Percentiles rank a stretch among this genome's conserved stretches.
Evolutionary conservation across 179 eudicot species (phyloP).

Genomic region (Beta corolliflora): DNA sequence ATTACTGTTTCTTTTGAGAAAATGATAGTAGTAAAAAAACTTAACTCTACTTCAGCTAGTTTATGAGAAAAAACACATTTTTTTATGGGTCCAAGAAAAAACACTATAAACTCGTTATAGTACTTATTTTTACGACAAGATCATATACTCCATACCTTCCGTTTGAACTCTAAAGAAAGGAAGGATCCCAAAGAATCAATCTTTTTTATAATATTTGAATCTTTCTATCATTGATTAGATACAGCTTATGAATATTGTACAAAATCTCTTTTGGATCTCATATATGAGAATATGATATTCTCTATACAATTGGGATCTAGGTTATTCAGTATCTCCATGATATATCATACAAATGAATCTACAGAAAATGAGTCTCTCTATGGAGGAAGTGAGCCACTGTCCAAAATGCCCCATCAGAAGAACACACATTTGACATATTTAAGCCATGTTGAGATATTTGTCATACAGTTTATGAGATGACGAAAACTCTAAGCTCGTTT

Average conservation of each 20-base stretch:
- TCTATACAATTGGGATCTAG: conserved; percentile 15
- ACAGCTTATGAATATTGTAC: not conserved
- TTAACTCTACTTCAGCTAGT: too few relatives aligned
- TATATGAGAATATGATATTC: not conserved
- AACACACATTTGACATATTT: not conserved
- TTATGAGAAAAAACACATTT: too few relatives aligned
- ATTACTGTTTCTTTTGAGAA: too few relatives aligned
- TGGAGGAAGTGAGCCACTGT: conserved; percentile 1
- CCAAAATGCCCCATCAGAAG: not conserved
- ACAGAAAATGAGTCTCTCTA: not conserved
- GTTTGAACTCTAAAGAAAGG: too few relatives aligned
- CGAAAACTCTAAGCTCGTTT: conserved; percentile 89
- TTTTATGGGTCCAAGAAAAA: too few relatives aligned
- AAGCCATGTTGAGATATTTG: not conserved
- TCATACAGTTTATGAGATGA: conserved; percentile 47
- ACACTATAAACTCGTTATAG: too few relatives aligned
- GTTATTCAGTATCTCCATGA: not conserved
- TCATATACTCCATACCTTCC: too few relatives aligned
- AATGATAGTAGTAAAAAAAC: too few relatives aligned
- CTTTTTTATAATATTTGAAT: too few relatives aligned
- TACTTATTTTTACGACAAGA: too few relatives aligned
- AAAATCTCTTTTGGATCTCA: not conserved
- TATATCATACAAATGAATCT: conserved; percentile 12
- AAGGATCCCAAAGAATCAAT: too few relatives aligned
- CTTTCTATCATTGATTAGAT: too few relatives aligned